Evolutionary conservation across 2,329 filamentous ascomycete species (phyloP), one percentile per base, ranked within the genome.

Genomic region (Hortaea werneckii): DNA sequence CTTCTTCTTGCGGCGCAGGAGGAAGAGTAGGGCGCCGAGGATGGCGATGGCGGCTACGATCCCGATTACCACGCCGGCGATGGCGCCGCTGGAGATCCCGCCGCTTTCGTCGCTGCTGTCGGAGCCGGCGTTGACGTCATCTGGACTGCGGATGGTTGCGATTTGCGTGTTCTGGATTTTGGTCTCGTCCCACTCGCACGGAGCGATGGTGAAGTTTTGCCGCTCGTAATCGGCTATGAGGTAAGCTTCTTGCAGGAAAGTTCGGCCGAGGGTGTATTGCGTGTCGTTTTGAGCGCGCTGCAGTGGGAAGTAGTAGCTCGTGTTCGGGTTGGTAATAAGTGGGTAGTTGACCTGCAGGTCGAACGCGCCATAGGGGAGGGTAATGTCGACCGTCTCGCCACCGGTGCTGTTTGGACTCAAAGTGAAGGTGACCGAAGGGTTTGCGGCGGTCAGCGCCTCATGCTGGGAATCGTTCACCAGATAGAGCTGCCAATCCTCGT

Each of bases 171-270:
- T 51, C 4, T 50, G 41, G 11, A 61, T 52, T 20, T 51, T 53
- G 26, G 43, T 44, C 6, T 44, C 29, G 34, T 63, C 51, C 62
- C 62, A 65, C 1, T 47, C 47, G 51, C 62, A 65, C 8, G 62
- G 62, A 3, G 62, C 60, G 29, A 66, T 50, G 11, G 61, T 65
- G 50, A 66, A 65, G 49, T 64, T 65, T 20, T 44, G 41, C 32
- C 57, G 56, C 26, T 64, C 60, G 50, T 66, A 66, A 48, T 66
- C 63, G 6, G 57, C 59, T 37, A 63, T 61, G 5, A 66, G 45
- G 42, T 66, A 66, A n/a, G 64, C 62, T 54, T 66, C 63, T 48
- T 66, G 64, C 28, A 66, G 53, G 53, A 66, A 66, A 0, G 59
- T 51, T 7, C 64, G 59, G 26, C 64, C 64, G 1, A 66, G 54